Conservation (phyloP, 2,329 filamentous ascomycete genomes). For the Pyrenochaeta sp. region DNA sequence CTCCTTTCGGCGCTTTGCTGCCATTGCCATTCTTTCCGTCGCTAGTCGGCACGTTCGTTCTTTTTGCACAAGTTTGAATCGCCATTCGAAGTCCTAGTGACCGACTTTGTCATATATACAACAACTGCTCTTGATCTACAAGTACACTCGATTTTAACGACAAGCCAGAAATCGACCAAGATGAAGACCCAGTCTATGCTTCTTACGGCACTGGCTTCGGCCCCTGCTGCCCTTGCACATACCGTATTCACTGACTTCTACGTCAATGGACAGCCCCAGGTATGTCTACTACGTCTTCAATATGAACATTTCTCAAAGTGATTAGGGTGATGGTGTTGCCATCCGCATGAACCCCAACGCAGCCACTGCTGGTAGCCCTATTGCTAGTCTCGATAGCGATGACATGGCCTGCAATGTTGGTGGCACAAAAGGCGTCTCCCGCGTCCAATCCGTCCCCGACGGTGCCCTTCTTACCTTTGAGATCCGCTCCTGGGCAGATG, state of each 20-base stretch:
- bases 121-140: conserved; percentile 4
- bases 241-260: conserved; percentile 48
- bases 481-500: conserved; percentile 69
- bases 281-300: conserved; percentile 11
- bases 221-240: conserved; percentile 44
- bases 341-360: conserved; percentile 70
- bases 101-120: conserved; percentile 33
- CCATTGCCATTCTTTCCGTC: conserved; percentile 46
- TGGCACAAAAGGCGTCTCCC: conserved; percentile 59
- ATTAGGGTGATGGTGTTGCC: conserved; percentile 73
- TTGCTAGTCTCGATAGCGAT: conserved; percentile 64
- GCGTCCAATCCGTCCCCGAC: conserved; percentile 57
- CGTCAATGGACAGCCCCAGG: conserved; percentile 43
- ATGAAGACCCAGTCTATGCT: conserved; percentile 49
- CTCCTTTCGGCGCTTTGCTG: conserved; percentile 39
- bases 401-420: conserved; percentile 73
- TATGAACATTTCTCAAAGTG: conserved; percentile 27
- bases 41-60: conserved; percentile 49
- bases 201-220: conserved; percentile 43
- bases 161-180: conserved; percentile 17
- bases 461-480: conserved; percentile 71
- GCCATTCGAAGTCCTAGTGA: conserved; percentile 42
- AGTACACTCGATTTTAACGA: background rate
- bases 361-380: conserved; percentile 63
- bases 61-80: conserved; percentile 26